phyloP scores from a whole-genome alignment of 1,284 basidiomycete species.

The Clitocybe nebularis region DNA sequence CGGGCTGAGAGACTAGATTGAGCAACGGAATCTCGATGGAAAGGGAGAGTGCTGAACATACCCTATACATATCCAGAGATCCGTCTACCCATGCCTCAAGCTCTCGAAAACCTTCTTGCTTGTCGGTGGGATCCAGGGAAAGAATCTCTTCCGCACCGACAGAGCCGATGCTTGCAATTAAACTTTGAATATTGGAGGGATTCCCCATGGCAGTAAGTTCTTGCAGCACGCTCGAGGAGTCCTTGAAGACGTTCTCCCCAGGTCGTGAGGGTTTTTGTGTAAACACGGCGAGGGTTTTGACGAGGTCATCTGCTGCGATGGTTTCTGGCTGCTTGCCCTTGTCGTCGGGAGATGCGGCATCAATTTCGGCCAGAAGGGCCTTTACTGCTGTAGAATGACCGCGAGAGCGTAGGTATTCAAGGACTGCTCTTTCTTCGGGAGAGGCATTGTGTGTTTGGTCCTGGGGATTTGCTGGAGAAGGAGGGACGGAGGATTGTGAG shows the following conservation, averaged over 20 bases:
- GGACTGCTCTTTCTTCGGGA: constrained; percentile 59
- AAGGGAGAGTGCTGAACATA: constrained; percentile 33
- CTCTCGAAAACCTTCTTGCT: constrained; percentile 83
- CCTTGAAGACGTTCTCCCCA: constrained; percentile 65
- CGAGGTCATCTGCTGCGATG: constrained; percentile 59
- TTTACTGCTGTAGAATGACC: constrained; percentile 80
- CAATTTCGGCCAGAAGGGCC: constrained; percentile 68
- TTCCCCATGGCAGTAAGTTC: constrained; percentile 63
- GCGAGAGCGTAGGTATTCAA: constrained; percentile 82
- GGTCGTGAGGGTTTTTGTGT: constrained; percentile 60
- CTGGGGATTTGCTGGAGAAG: constrained; percentile 34
- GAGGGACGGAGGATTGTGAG: constrained; percentile 39
- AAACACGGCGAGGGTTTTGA: constrained; percentile 62
- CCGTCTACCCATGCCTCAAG: constrained; percentile 94
- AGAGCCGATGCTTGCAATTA: constrained; percentile 71
- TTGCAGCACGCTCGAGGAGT: constrained; percentile 58
- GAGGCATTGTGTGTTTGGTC: constrained; percentile 34
- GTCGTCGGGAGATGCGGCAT: constrained; percentile 50
- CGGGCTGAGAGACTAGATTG: constrained; percentile 55
- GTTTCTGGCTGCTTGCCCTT: constrained; percentile 50
- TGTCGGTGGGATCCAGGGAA: constrained; percentile 84
- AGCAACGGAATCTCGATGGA: constrained; percentile 1
- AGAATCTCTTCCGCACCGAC: constrained; percentile 81
- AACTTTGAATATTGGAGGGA: constrained; percentile 63
- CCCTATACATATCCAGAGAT: constrained; percentile 82